Conservation (phyloP, 768 basidiomycete genomes). For the Suillus ampliporus region DNA sequence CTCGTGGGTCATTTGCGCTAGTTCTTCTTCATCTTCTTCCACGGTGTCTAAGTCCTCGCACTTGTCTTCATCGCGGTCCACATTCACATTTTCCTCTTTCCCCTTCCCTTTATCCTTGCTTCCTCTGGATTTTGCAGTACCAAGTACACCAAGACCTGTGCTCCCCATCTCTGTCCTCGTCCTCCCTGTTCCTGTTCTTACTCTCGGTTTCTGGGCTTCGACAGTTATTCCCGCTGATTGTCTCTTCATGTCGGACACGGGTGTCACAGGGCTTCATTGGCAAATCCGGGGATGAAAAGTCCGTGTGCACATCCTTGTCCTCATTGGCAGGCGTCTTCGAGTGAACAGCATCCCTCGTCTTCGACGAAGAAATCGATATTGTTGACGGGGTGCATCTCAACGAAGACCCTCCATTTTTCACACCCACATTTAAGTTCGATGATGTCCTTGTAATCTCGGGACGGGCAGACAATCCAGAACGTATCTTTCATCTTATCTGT, state of each 20-base stretch:
- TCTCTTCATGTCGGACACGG: slow-evolving; percentile 33
- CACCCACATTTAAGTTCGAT: neutral
- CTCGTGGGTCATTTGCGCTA: slow-evolving; percentile 27
- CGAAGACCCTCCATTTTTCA: neutral
- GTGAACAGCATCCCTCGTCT: slow-evolving; percentile 8
- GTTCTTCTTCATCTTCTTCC: slow-evolving; percentile 11
- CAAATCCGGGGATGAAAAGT: slow-evolving; percentile 36
- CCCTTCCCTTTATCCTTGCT: slow-evolving; percentile 40
- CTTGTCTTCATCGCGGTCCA: slow-evolving; percentile 19
- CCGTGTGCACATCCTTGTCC: slow-evolving; percentile 18
- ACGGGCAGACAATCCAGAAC: slow-evolving; percentile 3
- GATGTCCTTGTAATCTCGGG: slow-evolving; percentile 5
- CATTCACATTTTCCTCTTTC: slow-evolving; percentile 29
- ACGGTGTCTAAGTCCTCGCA: slow-evolving; percentile 4
- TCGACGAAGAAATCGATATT: slow-evolving; percentile 4
- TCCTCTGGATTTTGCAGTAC: slow-evolving; percentile 55
- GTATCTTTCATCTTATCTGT: neutral
- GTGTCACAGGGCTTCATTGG: slow-evolving; percentile 39
- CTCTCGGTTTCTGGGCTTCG: neutral
- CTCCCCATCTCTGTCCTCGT: slow-evolving; percentile 10
- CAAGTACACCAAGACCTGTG: slow-evolving; percentile 40
- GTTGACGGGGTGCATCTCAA: slow-evolving; percentile 1
- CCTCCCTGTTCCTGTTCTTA: slow-evolving; percentile 10
- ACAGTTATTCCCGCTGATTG: slow-evolving; percentile 16
- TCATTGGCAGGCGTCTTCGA: slow-evolving; percentile 21